Evolutionary conservation across 2,329 filamentous ascomycete genomes (phyloP), one percentile per base, ranked within the genome.

Genomic region (Arthrinium puccinioides): DNA sequence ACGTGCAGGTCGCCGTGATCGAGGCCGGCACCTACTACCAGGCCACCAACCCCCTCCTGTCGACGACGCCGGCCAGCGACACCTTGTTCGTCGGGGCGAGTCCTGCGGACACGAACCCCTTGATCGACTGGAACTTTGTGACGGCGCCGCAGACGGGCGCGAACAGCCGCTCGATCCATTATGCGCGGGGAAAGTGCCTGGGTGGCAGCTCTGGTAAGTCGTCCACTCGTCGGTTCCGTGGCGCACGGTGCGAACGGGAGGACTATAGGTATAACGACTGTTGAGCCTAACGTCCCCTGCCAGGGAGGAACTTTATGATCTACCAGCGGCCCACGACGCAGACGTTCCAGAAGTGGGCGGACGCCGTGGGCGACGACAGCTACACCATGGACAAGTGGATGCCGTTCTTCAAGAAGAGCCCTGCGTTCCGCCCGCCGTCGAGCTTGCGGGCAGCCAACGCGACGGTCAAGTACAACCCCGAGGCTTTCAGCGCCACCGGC

Each of bases 1-100:
- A 19, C 38, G 41, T 27, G 5, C 9, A 15, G 6, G 61, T 66
- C 4, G 61, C 60, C 10, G 55, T 65, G 4, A 48, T 66, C 24
- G 62, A 66, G 44, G 62, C 61, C 3, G 62, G 62, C 4, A 38
- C 37, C 5, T 57, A 59, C 23, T 55, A 59, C 37, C 55, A 66
- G 42, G 40, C 60, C 38, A 40, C 19, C 20, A 46, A 46, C 27
- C 40, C 40, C 7, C 8, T 42, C 2, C 20, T 42, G 4, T 37
- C 36, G 18, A 37, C 23, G 5, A 34, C 32, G 3, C 40, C 40
- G 4, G 36, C 30, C 20, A 41, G 44, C n/a, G 47, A 59, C 1
- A 49, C 50, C 9, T 37, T 41, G 18, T 39, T 40, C 23, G 32
- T 45, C 16, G 40, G 40, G 2, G 13, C 40, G 2, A 37, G 29